Percentiles rank a stretch among this genome's conserved stretches.
These are phyloP conservation scores for Colletotrichum sp. DNA, from an alignment of 2,329 filamentous ascomycete genomes.

Conservation along the genomic window DNA sequence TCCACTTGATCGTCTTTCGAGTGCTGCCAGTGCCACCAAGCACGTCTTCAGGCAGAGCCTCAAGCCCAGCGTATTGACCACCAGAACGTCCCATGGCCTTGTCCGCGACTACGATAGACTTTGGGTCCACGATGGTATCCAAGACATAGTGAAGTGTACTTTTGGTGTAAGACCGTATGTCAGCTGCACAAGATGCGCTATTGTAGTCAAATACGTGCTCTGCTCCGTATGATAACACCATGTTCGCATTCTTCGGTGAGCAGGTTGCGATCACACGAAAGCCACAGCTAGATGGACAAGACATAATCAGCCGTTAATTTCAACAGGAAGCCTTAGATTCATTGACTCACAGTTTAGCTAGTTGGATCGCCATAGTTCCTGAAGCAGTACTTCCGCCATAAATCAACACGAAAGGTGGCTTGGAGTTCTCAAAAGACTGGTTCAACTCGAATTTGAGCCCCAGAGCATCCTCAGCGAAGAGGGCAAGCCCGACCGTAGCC, in stretches of 20 bases:
- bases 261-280: conserved; percentile 46
- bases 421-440: conserved; percentile 20
- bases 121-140: conserved; percentile 44
- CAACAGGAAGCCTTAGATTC: not conserved
- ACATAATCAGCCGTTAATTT: not conserved
- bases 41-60: conserved; percentile 19
- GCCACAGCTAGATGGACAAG: conserved; percentile 30
- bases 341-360: conserved; percentile 32
- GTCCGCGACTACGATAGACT: conserved; percentile 41
- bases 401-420: conserved; percentile 41
- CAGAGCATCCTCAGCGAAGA: conserved; percentile 29
- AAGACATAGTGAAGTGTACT: conserved; percentile 42
- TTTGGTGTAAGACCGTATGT: conserved; percentile 41
- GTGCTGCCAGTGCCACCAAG: not conserved
- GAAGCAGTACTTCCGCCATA: conserved; percentile 48
- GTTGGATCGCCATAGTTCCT: conserved; percentile 49
- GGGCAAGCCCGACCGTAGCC: conserved; percentile 31
- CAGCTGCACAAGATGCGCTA: conserved; percentile 32
- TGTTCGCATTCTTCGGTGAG: conserved; percentile 44
- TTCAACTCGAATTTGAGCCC: conserved; percentile 21
- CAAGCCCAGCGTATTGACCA: conserved; percentile 40
- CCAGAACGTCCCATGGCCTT: conserved; percentile 39
- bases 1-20: not conserved
- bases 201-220: conserved; percentile 50
- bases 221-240: conserved; percentile 46